These are phyloP conservation scores for Talaromyces albobiverticillius DNA, from an alignment of 2,329 filamentous ascomycete species.

Conservation along the genomic window DNA sequence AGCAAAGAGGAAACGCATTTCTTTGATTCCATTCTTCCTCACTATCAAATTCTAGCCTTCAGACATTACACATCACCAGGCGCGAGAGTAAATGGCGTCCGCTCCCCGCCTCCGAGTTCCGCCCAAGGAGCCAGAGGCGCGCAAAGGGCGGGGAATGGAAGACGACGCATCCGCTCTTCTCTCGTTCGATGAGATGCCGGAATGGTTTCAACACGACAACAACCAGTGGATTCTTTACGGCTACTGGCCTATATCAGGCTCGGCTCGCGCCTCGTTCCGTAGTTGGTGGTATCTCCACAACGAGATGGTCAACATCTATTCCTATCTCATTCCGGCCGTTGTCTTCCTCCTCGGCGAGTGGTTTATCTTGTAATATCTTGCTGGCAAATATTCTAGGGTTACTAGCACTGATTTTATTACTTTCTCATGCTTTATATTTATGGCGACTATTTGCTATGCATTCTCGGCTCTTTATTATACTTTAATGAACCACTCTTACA, in stretches of 20 bases:
- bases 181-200: neutral
- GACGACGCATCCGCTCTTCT: neutral
- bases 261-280: constrained; percentile 18
- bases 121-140: neutral
- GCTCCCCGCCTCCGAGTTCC: neutral
- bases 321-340: neutral
- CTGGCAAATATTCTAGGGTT: neutral
- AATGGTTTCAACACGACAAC: neutral
- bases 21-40: too few relatives aligned
- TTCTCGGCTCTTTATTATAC: constrained; percentile 27
- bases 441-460: constrained; percentile 18
- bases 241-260: constrained; percentile 25
- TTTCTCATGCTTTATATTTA: too few relatives aligned
- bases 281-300: constrained; percentile 13
- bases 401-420: neutral
- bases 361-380: neutral
- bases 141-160: neutral
- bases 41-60: too few relatives aligned
- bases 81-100: neutral
- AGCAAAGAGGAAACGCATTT: too few relatives aligned
- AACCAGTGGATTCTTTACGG: constrained; percentile 26
- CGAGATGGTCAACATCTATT: neutral
- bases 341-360: neutral
- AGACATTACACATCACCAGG: neutral
- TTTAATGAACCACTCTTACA: constrained; percentile 27